phyloP scores from a whole-genome alignment of 1,284 basidiomycete genomes.

The Pseudozyma sp. region DNA sequence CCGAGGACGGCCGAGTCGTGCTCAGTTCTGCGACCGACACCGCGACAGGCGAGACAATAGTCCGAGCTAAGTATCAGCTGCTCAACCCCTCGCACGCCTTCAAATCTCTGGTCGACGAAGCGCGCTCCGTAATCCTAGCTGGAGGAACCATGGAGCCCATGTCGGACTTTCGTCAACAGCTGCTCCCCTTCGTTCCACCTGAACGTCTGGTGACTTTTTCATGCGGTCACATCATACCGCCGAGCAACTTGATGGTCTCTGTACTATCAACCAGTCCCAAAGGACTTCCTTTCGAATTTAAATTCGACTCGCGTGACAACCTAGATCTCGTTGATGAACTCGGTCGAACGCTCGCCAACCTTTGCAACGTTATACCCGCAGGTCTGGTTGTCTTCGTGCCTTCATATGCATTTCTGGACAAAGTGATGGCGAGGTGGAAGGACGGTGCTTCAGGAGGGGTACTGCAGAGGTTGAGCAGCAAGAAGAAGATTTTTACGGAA shows the following conservation, averaged over 20 bases:
- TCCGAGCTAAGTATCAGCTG: slow-evolving; percentile 88
- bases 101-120: slow-evolving; percentile 80
- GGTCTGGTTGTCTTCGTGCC: slow-evolving; percentile 95
- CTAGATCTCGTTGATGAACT: slow-evolving; percentile 81
- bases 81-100: slow-evolving; percentile 94
- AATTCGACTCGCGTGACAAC: slow-evolving; percentile 81
- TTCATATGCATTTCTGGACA: slow-evolving; percentile 85
- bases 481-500: slow-evolving; percentile 91
- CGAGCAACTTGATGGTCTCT: slow-evolving; percentile 80
- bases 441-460: slow-evolving; percentile 71
- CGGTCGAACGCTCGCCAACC: slow-evolving; percentile 83
- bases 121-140: slow-evolving; percentile 85
- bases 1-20: slow-evolving; percentile 75
- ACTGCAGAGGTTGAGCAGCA: slow-evolving; percentile 75
- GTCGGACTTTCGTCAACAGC: slow-evolving; percentile 84
- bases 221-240: slow-evolving; percentile 92
- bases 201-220: slow-evolving; percentile 82
- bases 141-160: slow-evolving; percentile 98
- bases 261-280: slow-evolving; percentile 83
- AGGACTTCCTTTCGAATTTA: slow-evolving; percentile 83
- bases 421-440: slow-evolving; percentile 78
- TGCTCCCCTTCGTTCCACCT: slow-evolving; percentile 78
- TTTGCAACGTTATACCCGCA: slow-evolving; percentile 81
- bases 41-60: slow-evolving; percentile 29
- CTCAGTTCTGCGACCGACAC: slow-evolving; percentile 9